Percentiles rank a stretch among this genome's conserved stretches.
phyloP scores from a whole-genome alignment of 1,284 basidiomycete genomes.

The Ustanciosporium gigantosporum region DNA sequence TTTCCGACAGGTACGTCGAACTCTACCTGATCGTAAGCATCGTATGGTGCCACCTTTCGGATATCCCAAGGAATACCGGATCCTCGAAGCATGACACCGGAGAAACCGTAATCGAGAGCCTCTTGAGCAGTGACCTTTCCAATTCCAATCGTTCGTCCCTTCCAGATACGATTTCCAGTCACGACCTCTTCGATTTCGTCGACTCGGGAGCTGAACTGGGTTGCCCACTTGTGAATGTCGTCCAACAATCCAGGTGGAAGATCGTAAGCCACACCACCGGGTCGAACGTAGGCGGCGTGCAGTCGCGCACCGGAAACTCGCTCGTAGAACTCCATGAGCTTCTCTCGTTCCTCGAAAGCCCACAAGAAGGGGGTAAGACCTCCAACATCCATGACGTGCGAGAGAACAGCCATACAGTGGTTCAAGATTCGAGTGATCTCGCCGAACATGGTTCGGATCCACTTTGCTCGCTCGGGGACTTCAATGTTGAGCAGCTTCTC shows the following conservation, averaged over 20 bases:
- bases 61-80: constrained; percentile 95
- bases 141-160: constrained; percentile 86
- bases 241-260: constrained; percentile 93
- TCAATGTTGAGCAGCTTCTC: constrained; percentile 98
- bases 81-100: constrained; percentile 94
- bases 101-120: constrained; percentile 91
- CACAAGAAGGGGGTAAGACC: constrained; percentile 97
- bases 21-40: constrained; percentile 97
- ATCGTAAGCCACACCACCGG: constrained; percentile 97
- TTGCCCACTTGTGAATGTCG: constrained; percentile 97
- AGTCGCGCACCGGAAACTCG: constrained; percentile 96
- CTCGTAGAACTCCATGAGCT: constrained; percentile 99
- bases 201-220: constrained; percentile 85
- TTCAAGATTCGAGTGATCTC: constrained; percentile 96
- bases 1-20: constrained; percentile 95
- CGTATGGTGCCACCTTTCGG: constrained; percentile 85
- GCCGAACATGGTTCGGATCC: constrained; percentile 96
- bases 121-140: constrained; percentile 89
- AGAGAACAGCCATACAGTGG: constrained; percentile 96
- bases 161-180: constrained; percentile 98
- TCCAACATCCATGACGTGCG: constrained; percentile 77
- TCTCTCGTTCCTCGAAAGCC: constrained; percentile 99
- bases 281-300: constrained; percentile 96
- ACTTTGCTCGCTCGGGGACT: constrained; percentile 96
- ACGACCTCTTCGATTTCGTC: constrained; percentile 99